Evolutionary conservation across 768 basidiomycete genomes (phyloP).

Genomic region (Naganishia randhawae): DNA sequence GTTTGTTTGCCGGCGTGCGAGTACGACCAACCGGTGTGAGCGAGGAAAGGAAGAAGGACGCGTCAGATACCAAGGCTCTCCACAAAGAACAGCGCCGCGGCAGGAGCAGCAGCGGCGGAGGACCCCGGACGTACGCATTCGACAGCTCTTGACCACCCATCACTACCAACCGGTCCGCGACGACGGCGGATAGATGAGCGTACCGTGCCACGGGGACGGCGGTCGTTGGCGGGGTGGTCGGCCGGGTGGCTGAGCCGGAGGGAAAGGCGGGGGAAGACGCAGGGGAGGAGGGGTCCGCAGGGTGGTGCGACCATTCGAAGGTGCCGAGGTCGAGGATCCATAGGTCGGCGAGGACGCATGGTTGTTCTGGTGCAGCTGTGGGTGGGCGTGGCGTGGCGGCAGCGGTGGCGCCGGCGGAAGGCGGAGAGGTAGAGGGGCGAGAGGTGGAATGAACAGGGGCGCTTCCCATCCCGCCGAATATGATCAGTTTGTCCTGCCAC

Average conservation of each 20-base stretch:
- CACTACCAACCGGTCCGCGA: conserved; percentile 76
- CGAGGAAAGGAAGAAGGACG: background rate
- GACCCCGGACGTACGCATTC: conserved; percentile 56
- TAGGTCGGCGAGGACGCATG: conserved; percentile 88
- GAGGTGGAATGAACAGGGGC: too few relatives aligned
- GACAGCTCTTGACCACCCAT: conserved; percentile 93
- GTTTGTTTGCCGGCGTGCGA: background rate
- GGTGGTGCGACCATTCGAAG: conserved; percentile 58
- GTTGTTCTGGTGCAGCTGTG: conserved; percentile 52
- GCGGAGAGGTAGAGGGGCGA: too few relatives aligned
- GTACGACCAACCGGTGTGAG: background rate
- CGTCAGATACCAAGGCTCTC: too few relatives aligned
- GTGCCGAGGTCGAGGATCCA: conserved; percentile 76
- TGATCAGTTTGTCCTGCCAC: conserved; percentile 84
- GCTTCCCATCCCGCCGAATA: conserved; percentile 85
- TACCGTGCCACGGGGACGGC: too few relatives aligned
- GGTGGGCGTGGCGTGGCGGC: conserved; percentile 50
- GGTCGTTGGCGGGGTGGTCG: too few relatives aligned
- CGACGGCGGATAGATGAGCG: conserved; percentile 86
- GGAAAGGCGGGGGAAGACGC: too few relatives aligned
- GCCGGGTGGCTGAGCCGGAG: too few relatives aligned
- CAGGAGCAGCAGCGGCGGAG: too few relatives aligned
- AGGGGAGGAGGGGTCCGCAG: conserved; percentile 54
- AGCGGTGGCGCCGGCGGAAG: background rate
- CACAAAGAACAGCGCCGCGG: too few relatives aligned